Percentiles rank a stretch among this genome's conserved stretches.
Conservation (phyloP, 2,329 filamentous ascomycete genomes). For the Fusarium heterosporum region DNA sequence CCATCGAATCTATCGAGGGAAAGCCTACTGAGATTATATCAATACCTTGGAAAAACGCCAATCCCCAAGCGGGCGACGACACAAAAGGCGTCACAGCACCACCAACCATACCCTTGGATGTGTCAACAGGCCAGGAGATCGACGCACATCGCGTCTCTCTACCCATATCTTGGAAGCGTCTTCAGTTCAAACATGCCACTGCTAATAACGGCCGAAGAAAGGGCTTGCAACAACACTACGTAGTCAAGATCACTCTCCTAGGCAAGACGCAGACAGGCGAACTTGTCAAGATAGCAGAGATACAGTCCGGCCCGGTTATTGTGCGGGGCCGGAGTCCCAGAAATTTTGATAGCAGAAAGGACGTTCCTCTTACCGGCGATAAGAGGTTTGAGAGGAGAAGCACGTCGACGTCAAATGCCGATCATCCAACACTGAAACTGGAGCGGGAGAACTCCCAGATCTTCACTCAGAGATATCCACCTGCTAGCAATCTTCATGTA, state of each 20-base stretch:
- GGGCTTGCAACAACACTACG: slow-evolving; percentile 94
- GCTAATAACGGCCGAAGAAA: slow-evolving; percentile 96
- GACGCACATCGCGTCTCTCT: slow-evolving; percentile 84
- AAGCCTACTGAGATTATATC: slow-evolving; percentile 94
- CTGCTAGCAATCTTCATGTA: slow-evolving; percentile 53
- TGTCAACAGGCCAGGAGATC: slow-evolving; percentile 72
- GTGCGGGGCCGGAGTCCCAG: slow-evolving; percentile 91
- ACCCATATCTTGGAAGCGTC: slow-evolving; percentile 89
- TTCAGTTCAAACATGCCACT: slow-evolving; percentile 96
- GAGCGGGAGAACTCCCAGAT: slow-evolving; percentile 51
- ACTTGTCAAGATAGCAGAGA: slow-evolving; percentile 80
- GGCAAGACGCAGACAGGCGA: slow-evolving; percentile 78
- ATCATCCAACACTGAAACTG: slow-evolving; percentile 49
- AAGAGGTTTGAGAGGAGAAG: slow-evolving; percentile 62
- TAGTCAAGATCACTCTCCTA: slow-evolving; percentile 85
- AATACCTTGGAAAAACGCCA: slow-evolving; percentile 91
- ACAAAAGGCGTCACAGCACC: slow-evolving; percentile 63
- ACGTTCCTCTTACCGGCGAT: slow-evolving; percentile 76
- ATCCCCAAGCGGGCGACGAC: slow-evolving; percentile 65
- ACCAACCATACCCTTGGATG: slow-evolving; percentile 66
- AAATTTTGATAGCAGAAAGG: slow-evolving; percentile 93
- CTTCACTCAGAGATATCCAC: slow-evolving; percentile 49
- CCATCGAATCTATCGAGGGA: slow-evolving; percentile 91
- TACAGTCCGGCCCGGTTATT: slow-evolving; percentile 92
- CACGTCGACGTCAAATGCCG: slow-evolving; percentile 50